Percentiles rank a stretch among this genome's conserved stretches.
These are phyloP conservation scores for Pythium utonaiense DNA, from an alignment of 352 stramenopile genomes.

Conservation along the genomic window DNA sequence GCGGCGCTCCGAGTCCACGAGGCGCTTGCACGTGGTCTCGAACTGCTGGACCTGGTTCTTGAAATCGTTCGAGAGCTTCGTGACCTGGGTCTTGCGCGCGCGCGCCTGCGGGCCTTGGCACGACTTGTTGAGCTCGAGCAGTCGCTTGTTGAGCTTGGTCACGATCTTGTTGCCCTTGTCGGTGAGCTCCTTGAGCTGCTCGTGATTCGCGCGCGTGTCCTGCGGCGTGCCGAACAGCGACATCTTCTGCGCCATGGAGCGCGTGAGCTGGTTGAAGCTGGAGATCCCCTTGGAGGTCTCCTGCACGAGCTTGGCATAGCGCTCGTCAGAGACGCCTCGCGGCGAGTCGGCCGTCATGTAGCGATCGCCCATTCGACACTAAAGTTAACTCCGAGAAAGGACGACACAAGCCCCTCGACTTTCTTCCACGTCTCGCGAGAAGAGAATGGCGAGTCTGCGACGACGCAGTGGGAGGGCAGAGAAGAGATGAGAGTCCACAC, in stretches of 20 bases:
- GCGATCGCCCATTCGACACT: slow-evolving; percentile 49
- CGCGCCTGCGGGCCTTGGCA: slow-evolving; percentile 41
- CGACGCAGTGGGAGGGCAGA: background rate
- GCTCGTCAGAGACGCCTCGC: slow-evolving; percentile 52
- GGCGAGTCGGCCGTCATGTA: slow-evolving; percentile 67
- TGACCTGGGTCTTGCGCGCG: slow-evolving; percentile 61
- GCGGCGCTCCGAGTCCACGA: slow-evolving; percentile 69
- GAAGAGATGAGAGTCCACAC: background rate
- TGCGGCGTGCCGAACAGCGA: slow-evolving; percentile 81
- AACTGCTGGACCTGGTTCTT: slow-evolving; percentile 78
- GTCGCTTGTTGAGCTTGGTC: slow-evolving; percentile 65
- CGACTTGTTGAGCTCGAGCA: slow-evolving; percentile 74
- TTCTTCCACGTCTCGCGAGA: background rate
- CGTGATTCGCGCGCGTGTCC: slow-evolving; percentile 80
- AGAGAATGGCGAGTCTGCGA: background rate
- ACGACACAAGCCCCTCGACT: too few species aligned
- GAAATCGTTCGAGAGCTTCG: slow-evolving; percentile 82
- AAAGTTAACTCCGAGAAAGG: too few species aligned
- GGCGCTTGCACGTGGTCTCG: slow-evolving; percentile 63
- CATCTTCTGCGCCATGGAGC: slow-evolving; percentile 84
- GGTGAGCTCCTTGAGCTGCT: slow-evolving; percentile 73
- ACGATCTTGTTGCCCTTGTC: slow-evolving; percentile 85
- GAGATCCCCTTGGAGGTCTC: slow-evolving; percentile 86
- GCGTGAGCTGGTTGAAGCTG: slow-evolving; percentile 83
- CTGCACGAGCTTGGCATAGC: slow-evolving; percentile 68